Evolutionary conservation across 176 grass and related monocot species (phyloP).

Genomic region (Areca catechu): DNA sequence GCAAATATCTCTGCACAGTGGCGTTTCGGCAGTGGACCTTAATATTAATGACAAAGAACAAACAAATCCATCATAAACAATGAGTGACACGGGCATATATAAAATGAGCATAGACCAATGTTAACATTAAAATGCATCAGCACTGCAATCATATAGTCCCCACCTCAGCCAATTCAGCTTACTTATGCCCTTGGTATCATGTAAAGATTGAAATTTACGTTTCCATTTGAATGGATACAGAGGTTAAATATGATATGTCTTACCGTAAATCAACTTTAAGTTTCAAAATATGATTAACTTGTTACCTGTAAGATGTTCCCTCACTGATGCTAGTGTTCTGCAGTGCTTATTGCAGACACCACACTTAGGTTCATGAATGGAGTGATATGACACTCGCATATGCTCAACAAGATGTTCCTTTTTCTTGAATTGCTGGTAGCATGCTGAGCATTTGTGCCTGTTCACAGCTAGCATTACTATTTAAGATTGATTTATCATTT

Average conservation of each 20-base stretch:
- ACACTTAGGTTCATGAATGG: slow-evolving; percentile 18
- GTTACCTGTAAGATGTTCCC: slow-evolving; percentile 26
- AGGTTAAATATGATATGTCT: too few relatives aligned
- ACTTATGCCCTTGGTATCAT: too few relatives aligned
- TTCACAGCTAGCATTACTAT: slow-evolving; percentile 5
- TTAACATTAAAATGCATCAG: too few relatives aligned
- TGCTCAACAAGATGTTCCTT: slow-evolving; percentile 24
- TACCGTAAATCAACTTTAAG: background rate
- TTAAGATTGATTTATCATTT: too few relatives aligned
- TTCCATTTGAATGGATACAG: too few relatives aligned
- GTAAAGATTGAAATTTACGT: too few relatives aligned
- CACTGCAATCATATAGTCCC: too few relatives aligned
- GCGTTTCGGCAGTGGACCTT: slow-evolving; percentile 15
- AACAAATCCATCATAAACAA: too few relatives aligned
- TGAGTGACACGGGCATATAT: too few relatives aligned
- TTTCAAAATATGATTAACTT: background rate
- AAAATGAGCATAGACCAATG: too few relatives aligned
- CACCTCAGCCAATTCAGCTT: too few relatives aligned
- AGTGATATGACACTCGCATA: slow-evolving; percentile 14
- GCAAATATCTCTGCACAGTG: slow-evolving; percentile 22
- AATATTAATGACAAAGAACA: background rate
- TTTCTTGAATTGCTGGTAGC: slow-evolving; percentile 31
- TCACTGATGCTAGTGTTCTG: slow-evolving; percentile 18
- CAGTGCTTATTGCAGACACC: slow-evolving; percentile 19
- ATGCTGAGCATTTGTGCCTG: slow-evolving; percentile 31